A percentile compares a stretch with the other conserved stretches of the same genome.
Evolutionary conservation across 345 rosid genomes (phyloP).

Genomic region (Eucalyptus pauciflora): DNA sequence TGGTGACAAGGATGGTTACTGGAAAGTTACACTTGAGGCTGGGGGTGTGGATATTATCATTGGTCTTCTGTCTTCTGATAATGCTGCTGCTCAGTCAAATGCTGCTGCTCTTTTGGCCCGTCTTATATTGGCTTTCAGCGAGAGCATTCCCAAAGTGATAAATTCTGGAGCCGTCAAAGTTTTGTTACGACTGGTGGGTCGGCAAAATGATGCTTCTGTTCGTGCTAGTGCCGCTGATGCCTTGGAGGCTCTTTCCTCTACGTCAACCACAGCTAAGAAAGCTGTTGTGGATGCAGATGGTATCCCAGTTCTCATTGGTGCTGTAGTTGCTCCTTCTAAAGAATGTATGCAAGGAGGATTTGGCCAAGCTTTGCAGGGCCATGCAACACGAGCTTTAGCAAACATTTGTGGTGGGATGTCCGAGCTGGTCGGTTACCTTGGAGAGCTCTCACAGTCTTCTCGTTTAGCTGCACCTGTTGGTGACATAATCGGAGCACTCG

Average conservation of each 20-base stretch:
- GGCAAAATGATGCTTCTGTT: conserved; percentile 38
- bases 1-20: conserved; percentile 56
- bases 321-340: conserved; percentile 80
- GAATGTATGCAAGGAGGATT: conserved; percentile 59
- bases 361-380: conserved; percentile 45
- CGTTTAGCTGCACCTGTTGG: conserved; percentile 67
- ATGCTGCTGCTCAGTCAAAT: conserved; percentile 62
- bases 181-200: conserved; percentile 50
- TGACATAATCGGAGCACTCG: conserved; percentile 78
- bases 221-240: conserved; percentile 82
- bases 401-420: conserved; percentile 75
- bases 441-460: conserved; percentile 54
- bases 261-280: conserved; percentile 51
- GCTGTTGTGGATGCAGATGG: conserved; percentile 55
- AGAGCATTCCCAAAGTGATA: conserved; percentile 51
- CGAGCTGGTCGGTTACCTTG: conserved; percentile 51
- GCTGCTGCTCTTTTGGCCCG: conserved; percentile 89
- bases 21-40: conserved; percentile 64
- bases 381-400: conserved; percentile 69
- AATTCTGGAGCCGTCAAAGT: conserved; percentile 67
- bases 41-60: conserved; percentile 67
- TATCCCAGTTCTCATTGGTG: conserved; percentile 52
- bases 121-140: conserved; percentile 50
- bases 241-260: conserved; percentile 65
- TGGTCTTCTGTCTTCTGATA: conserved; percentile 68